Conservation (phyloP, 2,329 filamentous ascomycete species). For the Aspergillus glaucus region DNA sequence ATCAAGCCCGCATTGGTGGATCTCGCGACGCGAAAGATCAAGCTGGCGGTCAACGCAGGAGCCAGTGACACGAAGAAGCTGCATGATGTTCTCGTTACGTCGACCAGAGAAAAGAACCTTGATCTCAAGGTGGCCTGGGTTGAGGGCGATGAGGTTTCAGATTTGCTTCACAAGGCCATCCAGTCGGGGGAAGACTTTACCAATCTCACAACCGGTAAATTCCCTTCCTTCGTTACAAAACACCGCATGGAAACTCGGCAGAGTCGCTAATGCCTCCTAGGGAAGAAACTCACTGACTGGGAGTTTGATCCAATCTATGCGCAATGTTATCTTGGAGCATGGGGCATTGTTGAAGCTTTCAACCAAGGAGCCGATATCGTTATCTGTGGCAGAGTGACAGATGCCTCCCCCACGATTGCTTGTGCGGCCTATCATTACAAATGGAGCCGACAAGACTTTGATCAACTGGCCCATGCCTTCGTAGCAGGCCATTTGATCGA, state of each 20-base stretch:
- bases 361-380: slow-evolving; percentile 37
- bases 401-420: slow-evolving; percentile 29
- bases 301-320: not conserved
- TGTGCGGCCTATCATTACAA: slow-evolving; percentile 26
- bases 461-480: slow-evolving; percentile 22
- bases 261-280: no score
- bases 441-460: slow-evolving; percentile 21
- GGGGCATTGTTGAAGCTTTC: slow-evolving; percentile 27
- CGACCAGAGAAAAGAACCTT: slow-evolving; percentile 23
- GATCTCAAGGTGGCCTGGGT: slow-evolving; percentile 34
- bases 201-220: slow-evolving; percentile 1
- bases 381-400: slow-evolving; percentile 37
- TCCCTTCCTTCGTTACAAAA: no score
- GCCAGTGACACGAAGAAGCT: slow-evolving; percentile 31
- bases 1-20: slow-evolving; percentile 34
- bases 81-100: slow-evolving; percentile 14
- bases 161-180: slow-evolving; percentile 18
- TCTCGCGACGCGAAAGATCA: slow-evolving; percentile 31
- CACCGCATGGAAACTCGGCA: no score
- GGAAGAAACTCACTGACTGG: not conserved
- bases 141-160: slow-evolving; percentile 36
- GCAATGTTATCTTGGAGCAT: slow-evolving; percentile 3
- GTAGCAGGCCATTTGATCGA: slow-evolving; percentile 23
- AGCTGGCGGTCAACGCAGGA: slow-evolving; percentile 38
- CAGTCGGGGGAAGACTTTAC: slow-evolving; percentile 23